Percentiles rank a stretch among this genome's conserved stretches.
Conservation (phyloP, 441 rosid species). For the Gossypium lobatum region DNA sequence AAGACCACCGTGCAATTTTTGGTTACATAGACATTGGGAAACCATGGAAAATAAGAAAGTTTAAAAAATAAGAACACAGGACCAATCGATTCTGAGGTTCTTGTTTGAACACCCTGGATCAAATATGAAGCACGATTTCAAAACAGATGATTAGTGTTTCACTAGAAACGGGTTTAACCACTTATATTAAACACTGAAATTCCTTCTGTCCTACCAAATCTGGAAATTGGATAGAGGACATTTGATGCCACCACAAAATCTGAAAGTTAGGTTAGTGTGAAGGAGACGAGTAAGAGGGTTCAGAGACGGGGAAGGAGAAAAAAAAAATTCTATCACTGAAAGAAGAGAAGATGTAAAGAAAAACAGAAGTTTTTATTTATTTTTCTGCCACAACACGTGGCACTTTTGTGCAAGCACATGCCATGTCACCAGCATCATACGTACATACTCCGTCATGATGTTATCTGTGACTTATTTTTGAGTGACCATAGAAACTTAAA, state of each 20-base stretch:
- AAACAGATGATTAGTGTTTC: slow-evolving; percentile 41
- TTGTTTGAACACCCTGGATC: slow-evolving; percentile 38
- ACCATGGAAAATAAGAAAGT: background rate
- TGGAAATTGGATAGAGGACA: slow-evolving; percentile 37
- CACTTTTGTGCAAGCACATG: background rate
- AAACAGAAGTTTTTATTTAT: background rate
- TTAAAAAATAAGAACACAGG: slow-evolving; percentile 18
- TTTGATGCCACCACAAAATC: slow-evolving; percentile 19
- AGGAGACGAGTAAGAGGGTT: background rate
- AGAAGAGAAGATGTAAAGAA: background rate
- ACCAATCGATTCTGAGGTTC: slow-evolving; percentile 37
- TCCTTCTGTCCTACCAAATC: slow-evolving; percentile 35
- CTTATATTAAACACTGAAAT: slow-evolving; percentile 37
- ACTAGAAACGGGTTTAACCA: slow-evolving; percentile 40
- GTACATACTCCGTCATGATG: background rate
- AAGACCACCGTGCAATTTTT: background rate
- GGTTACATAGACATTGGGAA: background rate
- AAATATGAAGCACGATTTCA: slow-evolving; percentile 31
- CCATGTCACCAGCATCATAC: background rate
- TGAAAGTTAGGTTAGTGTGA: background rate
- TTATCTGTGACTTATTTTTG: background rate
- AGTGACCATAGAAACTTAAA: background rate
- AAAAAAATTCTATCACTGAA: background rate
- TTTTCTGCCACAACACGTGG: background rate
- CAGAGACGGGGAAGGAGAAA: background rate